These are phyloP conservation scores for Lentinula sp. DNA, from an alignment of 768 basidiomycete genomes.

Conservation along the genomic window DNA sequence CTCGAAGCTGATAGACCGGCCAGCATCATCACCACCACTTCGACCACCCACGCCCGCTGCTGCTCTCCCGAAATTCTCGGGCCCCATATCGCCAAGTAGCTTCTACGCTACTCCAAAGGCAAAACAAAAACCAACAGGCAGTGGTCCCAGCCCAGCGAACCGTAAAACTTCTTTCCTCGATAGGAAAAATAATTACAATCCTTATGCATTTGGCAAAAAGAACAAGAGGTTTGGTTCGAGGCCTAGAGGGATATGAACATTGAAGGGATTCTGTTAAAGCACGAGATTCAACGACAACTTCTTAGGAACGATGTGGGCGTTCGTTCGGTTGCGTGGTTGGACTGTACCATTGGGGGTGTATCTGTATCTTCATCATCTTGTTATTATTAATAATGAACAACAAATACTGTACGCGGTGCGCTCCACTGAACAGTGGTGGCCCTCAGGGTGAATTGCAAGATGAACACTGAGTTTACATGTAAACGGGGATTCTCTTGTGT, in stretches of 20 bases:
- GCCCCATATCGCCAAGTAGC: constrained; percentile 20
- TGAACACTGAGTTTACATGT: no score
- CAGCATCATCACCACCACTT: constrained; percentile 25
- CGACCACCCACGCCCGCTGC: constrained; percentile 17
- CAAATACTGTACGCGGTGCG: no score
- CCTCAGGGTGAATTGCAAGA: no score
- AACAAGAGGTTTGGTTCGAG: not conserved
- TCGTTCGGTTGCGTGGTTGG: no score
- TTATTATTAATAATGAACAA: not conserved
- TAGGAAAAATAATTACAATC: not conserved
- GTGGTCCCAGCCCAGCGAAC: not conserved
- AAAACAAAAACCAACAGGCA: constrained; percentile 28
- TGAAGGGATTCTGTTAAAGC: no score
- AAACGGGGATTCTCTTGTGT: no score
- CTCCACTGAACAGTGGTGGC: no score
- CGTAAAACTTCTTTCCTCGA: not conserved
- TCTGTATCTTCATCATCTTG: not conserved
- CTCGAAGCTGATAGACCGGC: constrained; percentile 9
- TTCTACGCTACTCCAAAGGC: constrained; percentile 29
- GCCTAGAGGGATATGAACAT: not conserved
- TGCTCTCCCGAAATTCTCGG: constrained; percentile 20
- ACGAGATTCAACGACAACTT: not conserved
- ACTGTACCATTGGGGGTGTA: not conserved
- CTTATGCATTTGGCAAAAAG: not conserved
- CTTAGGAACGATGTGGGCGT: no score